These are phyloP conservation scores for Marasmius fiardii DNA, from an alignment of 1,284 basidiomycete genomes.

Conservation along the genomic window DNA sequence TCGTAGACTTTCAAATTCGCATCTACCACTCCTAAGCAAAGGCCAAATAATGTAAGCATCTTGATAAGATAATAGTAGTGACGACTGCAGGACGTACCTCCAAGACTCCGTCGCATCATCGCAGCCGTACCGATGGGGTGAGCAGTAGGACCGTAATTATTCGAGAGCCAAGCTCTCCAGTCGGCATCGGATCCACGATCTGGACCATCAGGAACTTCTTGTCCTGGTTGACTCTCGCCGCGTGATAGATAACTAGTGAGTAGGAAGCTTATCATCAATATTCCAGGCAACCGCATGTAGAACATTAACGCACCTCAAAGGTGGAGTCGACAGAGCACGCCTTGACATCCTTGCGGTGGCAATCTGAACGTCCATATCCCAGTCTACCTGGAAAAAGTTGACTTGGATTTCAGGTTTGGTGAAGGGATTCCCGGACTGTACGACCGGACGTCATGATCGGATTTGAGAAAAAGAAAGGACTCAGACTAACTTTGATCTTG, in stretches of 20 bases:
- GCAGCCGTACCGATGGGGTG: slow-evolving; percentile 3
- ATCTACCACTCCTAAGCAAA: not conserved
- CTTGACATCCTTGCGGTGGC: slow-evolving; percentile 43
- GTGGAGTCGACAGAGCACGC: slow-evolving; percentile 38
- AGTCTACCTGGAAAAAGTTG: slow-evolving; percentile 46
- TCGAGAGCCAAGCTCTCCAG: slow-evolving; percentile 13
- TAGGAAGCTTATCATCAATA: not conserved
- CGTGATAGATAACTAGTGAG: slow-evolving; percentile 19
- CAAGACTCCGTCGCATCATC: slow-evolving; percentile 3
- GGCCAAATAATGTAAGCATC: not conserved
- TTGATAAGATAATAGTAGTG: not conserved
- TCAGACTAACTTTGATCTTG: slow-evolving; percentile 39
- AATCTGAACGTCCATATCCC: slow-evolving; percentile 48
- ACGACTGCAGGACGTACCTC: not conserved
- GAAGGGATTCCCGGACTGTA: slow-evolving; percentile 42
- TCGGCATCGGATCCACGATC: slow-evolving; percentile 22
- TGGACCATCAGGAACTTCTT: slow-evolving; percentile 37
- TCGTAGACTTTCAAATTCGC: slow-evolving; percentile 5
- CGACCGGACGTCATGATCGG: not conserved
- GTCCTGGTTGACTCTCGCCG: slow-evolving; percentile 39
- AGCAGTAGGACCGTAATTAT: not conserved
- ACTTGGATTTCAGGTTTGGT: slow-evolving; percentile 40
- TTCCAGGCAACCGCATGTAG: not conserved
- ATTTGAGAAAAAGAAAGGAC: not conserved
- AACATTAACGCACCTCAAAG: slow-evolving; percentile 29